Base-by-base conservation (phyloP, 176 grass and related monocot species). In the Juncus effusus region DNA sequence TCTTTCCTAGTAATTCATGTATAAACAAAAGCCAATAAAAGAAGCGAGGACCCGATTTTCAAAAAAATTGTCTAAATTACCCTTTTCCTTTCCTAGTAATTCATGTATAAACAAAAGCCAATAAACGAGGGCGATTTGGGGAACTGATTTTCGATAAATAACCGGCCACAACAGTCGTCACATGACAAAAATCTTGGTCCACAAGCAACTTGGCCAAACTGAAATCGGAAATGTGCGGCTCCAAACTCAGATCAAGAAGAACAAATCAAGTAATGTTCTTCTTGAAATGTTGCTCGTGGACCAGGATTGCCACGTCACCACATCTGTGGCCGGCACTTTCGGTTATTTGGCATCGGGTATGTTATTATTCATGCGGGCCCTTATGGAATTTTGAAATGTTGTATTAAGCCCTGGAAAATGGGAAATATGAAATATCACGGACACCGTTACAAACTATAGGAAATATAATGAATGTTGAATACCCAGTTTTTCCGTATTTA, bases 231-330 rank as follows among this genome's bases (percentile, higher is more conserved):
- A 93, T 80, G 5, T 78, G 89, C 3, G 94, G 94, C 69, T 93
- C 94, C 55, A 99, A 56, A 76, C 65, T 90, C 57, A 61, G 85
- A 67, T 99, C 88, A 12, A 99, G 89, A 74, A 99, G 89, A 78
- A 99, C 84, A n/a, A n/a, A n/a, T n/a, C n/a, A n/a, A n/a, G n/a
- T n/a, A n/a, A n/a, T n/a, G n/a, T n/a, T n/a, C n/a, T n/a, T n/a
- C n/a, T n/a, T n/a, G n/a, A n/a, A n/a, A n/a, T n/a, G 64, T 99
- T 99, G 56, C 88, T 99, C 9, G 94, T 97, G 88, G 75, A 91
- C 87, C 72, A 97, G 13, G 76, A 91, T 91, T 0, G 88, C 93
- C 64, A 97, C n/a, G 80, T 97, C 5, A 97, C 88, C 4, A 89
- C 93, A 14, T 87, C 92, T 2, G 93, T 97, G n/a, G 88, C 93